Evolutionary conservation across 2,329 filamentous ascomycete genomes (phyloP), one percentile per base, ranked within the genome.

Genomic region (Aspergillus sp.): DNA sequence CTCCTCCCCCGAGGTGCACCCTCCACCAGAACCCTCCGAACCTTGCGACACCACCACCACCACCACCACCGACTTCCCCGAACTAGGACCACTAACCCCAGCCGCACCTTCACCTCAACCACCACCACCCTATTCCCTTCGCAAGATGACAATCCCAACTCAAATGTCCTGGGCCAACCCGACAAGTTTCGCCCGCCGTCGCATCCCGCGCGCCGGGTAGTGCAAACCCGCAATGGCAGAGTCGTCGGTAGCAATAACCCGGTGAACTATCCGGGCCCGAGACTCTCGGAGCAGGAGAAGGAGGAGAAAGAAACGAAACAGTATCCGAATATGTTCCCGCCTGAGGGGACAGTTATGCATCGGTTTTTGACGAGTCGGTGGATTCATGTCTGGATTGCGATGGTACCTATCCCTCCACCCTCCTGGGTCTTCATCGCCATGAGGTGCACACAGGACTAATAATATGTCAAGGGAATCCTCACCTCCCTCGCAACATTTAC

Each of bases 121-220:
- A 58, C 19, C 28, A 34, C 35, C 26, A 35, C 36, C 12, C 35
- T 7, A 38, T 28, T 19, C 44, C 10, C 10, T 35, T 55, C 44
- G 27, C 39, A 35, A 36, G 29, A 28, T 19, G 45, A 50, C 42
- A 51, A 46, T 48, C 70, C 68, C 52, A 85, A 84, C 60, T 79
- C 80, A 33, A 77, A 83, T 51, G 78, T 88, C 4, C 82, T 98
- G 54, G 87, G 87, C 58, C 88, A 96, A 68, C 91, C 91, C 27
- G 79, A 86, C 60, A 86, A 84, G 65, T 97, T 95, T 76, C 87
- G 87, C 42, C 91, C 93, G 2, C 93, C 93, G 0, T 97, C 91
- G 0, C 93, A 97, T 66, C 84, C 86, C 8, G 74, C 85, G 26
- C 77, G 85, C 5, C 77, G 88, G 30, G 74, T 78, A 4, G 76